Conservation (phyloP, 768 basidiomycete species). For the Leccinum rimulosum region DNA sequence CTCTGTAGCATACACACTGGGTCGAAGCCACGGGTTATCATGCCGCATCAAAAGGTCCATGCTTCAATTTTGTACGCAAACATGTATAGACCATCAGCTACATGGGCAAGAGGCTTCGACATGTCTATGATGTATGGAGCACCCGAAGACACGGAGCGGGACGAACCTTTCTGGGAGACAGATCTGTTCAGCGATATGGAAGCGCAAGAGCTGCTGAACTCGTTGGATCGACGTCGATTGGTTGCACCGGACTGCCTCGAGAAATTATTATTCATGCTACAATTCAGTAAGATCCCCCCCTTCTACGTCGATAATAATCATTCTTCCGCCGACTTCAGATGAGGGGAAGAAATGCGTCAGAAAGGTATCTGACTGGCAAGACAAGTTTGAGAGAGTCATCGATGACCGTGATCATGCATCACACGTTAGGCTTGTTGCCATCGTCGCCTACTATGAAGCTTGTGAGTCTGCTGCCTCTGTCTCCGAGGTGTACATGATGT, state of each 20-base stretch:
- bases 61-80: too few species aligned
- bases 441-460: constrained; percentile 22
- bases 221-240: neutral
- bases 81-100: too few species aligned
- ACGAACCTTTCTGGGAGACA: constrained; percentile 9
- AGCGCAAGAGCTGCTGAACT: neutral
- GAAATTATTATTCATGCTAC: constrained; percentile 14
- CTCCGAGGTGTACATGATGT: neutral
- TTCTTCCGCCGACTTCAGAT: neutral
- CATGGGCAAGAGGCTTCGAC: neutral
- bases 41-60: too few species aligned
- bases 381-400: constrained; percentile 9
- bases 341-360: constrained; percentile 19
- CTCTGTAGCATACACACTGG: constrained; percentile 5
- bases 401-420: neutral
- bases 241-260: constrained; percentile 9
- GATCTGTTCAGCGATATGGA: constrained; percentile 10
- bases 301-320: neutral
- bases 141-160: neutral
- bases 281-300: neutral
- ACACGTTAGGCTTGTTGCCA: constrained; percentile 19
- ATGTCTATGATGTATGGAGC: neutral
- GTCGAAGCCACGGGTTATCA: constrained; percentile 3
- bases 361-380: constrained; percentile 9
- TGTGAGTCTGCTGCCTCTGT: constrained; percentile 5